Conservation (phyloP, 768 basidiomycete genomes). For the Collybia sp. region DNA sequence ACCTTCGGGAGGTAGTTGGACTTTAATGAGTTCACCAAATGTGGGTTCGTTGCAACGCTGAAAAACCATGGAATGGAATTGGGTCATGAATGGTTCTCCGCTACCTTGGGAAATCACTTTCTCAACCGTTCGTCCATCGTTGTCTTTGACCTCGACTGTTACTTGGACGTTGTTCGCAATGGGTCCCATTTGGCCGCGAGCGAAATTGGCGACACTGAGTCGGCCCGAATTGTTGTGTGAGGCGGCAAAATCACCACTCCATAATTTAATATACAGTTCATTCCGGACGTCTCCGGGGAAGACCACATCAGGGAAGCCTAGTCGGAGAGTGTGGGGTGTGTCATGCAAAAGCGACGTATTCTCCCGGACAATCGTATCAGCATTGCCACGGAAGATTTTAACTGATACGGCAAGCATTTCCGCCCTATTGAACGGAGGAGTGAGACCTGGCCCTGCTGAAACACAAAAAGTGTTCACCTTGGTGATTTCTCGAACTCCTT, state of each 20-base stretch:
- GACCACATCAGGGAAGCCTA: constrained; percentile 95
- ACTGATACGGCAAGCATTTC: constrained; percentile 81
- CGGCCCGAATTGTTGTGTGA: constrained; percentile 44
- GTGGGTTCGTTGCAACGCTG: constrained; percentile 84
- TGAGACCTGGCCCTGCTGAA: background rate
- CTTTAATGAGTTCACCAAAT: constrained; percentile 90
- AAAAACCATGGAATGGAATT: constrained; percentile 91
- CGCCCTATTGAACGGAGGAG: constrained; percentile 46
- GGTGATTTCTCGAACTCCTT: constrained; percentile 82
- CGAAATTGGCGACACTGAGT: constrained; percentile 58
- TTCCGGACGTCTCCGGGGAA: constrained; percentile 92
- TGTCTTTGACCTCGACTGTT: constrained; percentile 79
- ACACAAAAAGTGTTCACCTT: constrained; percentile 44
- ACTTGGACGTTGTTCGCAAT: constrained; percentile 78
- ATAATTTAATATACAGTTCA: constrained; percentile 93
- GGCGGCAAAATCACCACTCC: constrained; percentile 83
- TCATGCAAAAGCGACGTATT: constrained; percentile 82
- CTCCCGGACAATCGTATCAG: constrained; percentile 68
- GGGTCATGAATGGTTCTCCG: constrained; percentile 75
- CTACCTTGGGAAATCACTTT: constrained; percentile 77
- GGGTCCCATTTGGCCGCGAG: constrained; percentile 51
- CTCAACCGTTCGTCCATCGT: constrained; percentile 64
- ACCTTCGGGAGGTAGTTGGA: constrained; percentile 64
- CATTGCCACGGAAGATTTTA: constrained; percentile 85
- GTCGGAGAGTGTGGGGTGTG: constrained; percentile 74